phyloP scores from a whole-genome alignment of 2,329 filamentous ascomycete species.

The Setomelanomma holmii region DNA sequence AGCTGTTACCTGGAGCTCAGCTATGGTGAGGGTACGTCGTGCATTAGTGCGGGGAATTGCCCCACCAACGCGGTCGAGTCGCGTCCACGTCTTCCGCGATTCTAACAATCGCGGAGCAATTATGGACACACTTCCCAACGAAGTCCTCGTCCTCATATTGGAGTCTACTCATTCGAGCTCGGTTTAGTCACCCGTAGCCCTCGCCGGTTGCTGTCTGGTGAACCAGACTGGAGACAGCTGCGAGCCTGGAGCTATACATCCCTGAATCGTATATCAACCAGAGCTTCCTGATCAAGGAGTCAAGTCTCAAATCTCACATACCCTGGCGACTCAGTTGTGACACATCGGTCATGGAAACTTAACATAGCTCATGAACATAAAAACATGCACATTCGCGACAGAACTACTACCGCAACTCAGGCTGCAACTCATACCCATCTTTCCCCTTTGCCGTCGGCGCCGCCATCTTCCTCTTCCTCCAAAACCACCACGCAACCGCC shows the following conservation, averaged over 20 bases:
- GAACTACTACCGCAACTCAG: not conserved
- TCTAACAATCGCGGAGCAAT: not conserved
- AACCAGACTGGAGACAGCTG: not conserved
- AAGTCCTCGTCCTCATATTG: conserved; percentile 2
- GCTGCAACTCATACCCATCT: conserved; percentile 4
- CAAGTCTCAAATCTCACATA: too few relatives aligned
- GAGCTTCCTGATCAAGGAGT: too few relatives aligned
- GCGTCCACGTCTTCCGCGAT: too few relatives aligned
- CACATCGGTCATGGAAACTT: too few relatives aligned
- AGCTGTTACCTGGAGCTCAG: not conserved
- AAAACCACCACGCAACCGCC: conserved; percentile 6
- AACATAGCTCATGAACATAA: too few relatives aligned
- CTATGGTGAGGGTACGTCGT: not conserved
- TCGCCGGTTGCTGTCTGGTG: conserved; percentile 2
- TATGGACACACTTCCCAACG: not conserved
- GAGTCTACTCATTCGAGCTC: not conserved
- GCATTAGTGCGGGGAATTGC: conserved; percentile 1
- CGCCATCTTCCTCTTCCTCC: conserved; percentile 4
- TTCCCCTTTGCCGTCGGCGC: not conserved
- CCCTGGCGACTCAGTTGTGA: too few relatives aligned
- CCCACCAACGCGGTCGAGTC: not conserved
- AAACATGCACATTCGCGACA: too few relatives aligned
- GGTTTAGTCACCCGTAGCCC: conserved; percentile 6
- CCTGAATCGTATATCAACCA: too few relatives aligned
- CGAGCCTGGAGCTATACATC: not conserved